Evolutionary conservation across 345 rosid species (phyloP).

Genomic region (Boechera retrofracta): DNA sequence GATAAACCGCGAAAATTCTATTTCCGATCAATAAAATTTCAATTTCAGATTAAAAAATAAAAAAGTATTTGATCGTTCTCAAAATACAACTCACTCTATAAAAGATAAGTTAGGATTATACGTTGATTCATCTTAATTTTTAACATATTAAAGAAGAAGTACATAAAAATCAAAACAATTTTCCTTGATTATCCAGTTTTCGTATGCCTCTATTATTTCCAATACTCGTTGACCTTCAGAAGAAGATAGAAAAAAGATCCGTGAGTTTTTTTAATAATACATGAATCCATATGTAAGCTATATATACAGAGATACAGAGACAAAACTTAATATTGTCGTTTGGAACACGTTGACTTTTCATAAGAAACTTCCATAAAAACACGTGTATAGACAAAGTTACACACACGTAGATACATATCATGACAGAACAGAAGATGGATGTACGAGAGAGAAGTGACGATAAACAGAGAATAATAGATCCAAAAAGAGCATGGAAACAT

Average conservation of each 20-base stretch:
- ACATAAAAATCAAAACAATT: neutral
- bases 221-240: slow-evolving; percentile 32
- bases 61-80: neutral
- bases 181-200: slow-evolving; percentile 11
- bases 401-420: slow-evolving; percentile 32
- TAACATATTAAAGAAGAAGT: neutral
- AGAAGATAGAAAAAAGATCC: slow-evolving; percentile 29
- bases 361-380: slow-evolving; percentile 43
- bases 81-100: slow-evolving; percentile 2
- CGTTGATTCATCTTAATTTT: neutral
- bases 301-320: neutral
- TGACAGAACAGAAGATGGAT: slow-evolving; percentile 36
- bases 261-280: slow-evolving; percentile 33
- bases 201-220: slow-evolving; percentile 21
- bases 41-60: no score
- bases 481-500: slow-evolving; percentile 28
- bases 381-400: slow-evolving; percentile 37
- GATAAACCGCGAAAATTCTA: no score
- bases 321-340: slow-evolving; percentile 39
- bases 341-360: slow-evolving; percentile 39
- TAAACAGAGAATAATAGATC: slow-evolving; percentile 44
- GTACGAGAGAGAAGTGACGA: slow-evolving; percentile 41
- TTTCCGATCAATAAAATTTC: no score
- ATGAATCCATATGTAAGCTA: slow-evolving; percentile 2
- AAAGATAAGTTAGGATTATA: slow-evolving; percentile 2